Evolutionary conservation across 352 stramenopile genomes (phyloP), one percentile per base, ranked within the genome.

Genomic region (Peronospora farinosa): DNA sequence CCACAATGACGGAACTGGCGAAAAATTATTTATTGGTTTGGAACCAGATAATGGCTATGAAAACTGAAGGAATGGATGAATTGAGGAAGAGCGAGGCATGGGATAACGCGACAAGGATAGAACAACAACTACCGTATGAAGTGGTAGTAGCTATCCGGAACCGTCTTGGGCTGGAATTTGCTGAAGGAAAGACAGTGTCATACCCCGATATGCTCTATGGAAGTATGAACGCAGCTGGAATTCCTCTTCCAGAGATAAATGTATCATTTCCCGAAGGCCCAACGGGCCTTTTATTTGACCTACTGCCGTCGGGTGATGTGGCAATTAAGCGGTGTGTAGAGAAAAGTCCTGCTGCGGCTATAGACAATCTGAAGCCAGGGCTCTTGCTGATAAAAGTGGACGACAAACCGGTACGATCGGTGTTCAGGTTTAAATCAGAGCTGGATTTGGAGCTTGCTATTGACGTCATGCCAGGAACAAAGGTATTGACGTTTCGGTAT

Each of bases 221-320:
- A 36, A 64, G 90, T 48, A 74, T 80, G 9, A 67, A 91, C 47
- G 78, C 69, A 7, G 78, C 89, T 52, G 78, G 78, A 0, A 86
- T 93, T n/a, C 75, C 79, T 8, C 59, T 90, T 2, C 80, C 82
- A 13, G 83, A 95, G 41, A 88, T 95, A 36, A 92, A 63, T 37
- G 74, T 93, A 9, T 35, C 57, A 7, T 91, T 94, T 54, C 58
- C 63, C 1, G 63, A 74, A 40, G 84, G 84, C 12, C 69, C 67
- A 2, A 87, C 73, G 11, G 84, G 84, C 0, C 53, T 95, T 13
- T 42, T 75, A 7, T 69, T 95, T 30, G 63, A 85, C 13, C 30
- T 84, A 28, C 54, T 64, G 15, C 41, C 58, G 23, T 67, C 63
- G 10, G 70, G 63, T 37, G 57, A 81, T 42, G 60, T 82, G 32